Base-by-base conservation (phyloP, 176 grass and related monocot genomes). In the Ampelocalamus luodianensis region DNA sequence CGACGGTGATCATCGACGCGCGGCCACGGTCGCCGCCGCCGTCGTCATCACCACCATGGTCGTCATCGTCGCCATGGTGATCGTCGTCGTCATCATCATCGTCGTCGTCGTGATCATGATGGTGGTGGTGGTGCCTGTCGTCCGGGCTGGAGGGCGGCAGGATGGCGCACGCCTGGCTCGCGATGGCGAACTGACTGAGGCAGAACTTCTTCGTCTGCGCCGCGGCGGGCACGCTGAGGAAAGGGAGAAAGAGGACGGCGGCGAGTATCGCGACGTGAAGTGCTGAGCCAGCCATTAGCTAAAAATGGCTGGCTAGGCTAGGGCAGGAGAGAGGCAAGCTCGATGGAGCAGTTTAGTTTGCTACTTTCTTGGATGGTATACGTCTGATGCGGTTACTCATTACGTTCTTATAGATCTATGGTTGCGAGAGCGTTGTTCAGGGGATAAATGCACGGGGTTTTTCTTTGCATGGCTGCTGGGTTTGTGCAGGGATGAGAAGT, bases 81-180 rank as follows among this genome's bases (percentile, higher is more conserved):
- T 55, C 55, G 0, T 78, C 43, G 0, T 66, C 67, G 0, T 86
- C 85, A 0, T 81, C 83, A 0, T 80, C 72, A 0, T 85, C 79
- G 0, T 64, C 86, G 0, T 81, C 88, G 53, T 90, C 54, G 1
- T 87, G 18, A 26, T 86, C 15, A 1, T 71, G 3, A 2, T 36
- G 75, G 40, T 76, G 81, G 71, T 8, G 74, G 34, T 81, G 65
- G 23, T 73, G 81, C 24, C 45, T 1, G 39, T 63, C 22, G 5
- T 88, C 83, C 17, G 44, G 36, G 45, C 27, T 44, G 55, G 65
- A 67, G 11, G 85, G 91, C 10, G 88, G 89, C 39, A 97, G 55
- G 46, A 94, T 79, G 66, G 88, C 37, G 43, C 94, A 97, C 9
- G 94, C 94, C 67, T 94, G 92, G 86, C 85, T 97, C 37, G 94